These are phyloP conservation scores for Sporothrix variecibatus DNA, from an alignment of 2,329 filamentous ascomycete genomes.

Conservation along the genomic window DNA sequence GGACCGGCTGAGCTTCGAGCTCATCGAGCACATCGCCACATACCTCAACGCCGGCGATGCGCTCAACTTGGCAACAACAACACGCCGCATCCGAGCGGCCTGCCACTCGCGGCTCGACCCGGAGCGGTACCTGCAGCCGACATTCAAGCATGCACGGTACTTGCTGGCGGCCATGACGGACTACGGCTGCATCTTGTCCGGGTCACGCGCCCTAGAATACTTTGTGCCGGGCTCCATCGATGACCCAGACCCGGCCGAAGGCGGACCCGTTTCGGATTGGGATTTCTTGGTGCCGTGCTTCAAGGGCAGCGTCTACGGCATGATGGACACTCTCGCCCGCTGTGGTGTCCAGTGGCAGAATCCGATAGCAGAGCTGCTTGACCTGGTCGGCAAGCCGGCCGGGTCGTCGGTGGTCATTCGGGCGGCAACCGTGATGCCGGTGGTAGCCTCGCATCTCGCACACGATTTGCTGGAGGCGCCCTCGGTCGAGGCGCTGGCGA, in stretches of 20 bases:
- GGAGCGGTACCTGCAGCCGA: slow-evolving; percentile 21
- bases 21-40: slow-evolving; percentile 24
- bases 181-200: slow-evolving; percentile 28
- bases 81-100: background rate
- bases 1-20: slow-evolving; percentile 29
- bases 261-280: slow-evolving; percentile 26
- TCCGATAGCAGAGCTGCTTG: slow-evolving; percentile 13
- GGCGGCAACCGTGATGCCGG: background rate
- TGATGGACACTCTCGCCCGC: slow-evolving; percentile 27
- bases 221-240: slow-evolving; percentile 28
- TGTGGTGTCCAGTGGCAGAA: slow-evolving; percentile 27
- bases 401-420: background rate
- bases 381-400: background rate
- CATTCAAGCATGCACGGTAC: slow-evolving; percentile 22
- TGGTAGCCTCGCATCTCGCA: background rate
- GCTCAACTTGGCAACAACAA: background rate
- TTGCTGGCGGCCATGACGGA: slow-evolving; percentile 29
- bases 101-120: slow-evolving; percentile 26
- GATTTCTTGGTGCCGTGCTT: slow-evolving; percentile 30
- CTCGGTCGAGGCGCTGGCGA: background rate
- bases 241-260: background rate
- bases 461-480: background rate
- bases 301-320: slow-evolving; percentile 21
- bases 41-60: slow-evolving; percentile 24
- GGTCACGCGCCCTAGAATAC: slow-evolving; percentile 29